phyloP scores from a whole-genome alignment of 768 basidiomycete species.

The Suillus subaureus region DNA sequence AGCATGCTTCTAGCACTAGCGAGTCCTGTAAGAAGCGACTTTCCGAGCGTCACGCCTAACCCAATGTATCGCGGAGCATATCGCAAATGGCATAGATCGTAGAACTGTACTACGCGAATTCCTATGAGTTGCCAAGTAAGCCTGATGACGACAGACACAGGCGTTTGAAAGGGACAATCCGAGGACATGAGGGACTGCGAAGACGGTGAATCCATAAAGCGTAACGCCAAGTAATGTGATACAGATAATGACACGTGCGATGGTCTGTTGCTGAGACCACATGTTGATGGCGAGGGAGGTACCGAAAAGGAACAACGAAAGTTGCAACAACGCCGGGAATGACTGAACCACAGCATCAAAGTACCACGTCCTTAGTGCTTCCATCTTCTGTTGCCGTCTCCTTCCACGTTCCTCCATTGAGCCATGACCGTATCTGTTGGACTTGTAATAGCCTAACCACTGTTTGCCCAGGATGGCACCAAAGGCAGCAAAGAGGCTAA shows the following conservation, averaged over 20 bases:
- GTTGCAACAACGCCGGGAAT: constrained; percentile 17
- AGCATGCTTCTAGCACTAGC: constrained; percentile 2
- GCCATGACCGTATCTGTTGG: constrained; percentile 8
- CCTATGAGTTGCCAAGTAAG: not conserved
- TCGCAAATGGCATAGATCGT: not conserved
- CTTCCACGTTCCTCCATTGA: constrained; percentile 16
- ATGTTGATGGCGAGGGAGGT: constrained; percentile 11
- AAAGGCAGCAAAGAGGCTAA: constrained; percentile 19
- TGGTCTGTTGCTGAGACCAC: constrained; percentile 6
- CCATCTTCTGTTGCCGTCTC: constrained; percentile 16
- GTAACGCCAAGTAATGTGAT: constrained; percentile 8
- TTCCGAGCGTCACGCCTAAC: not conserved
- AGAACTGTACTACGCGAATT: not conserved
- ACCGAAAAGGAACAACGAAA: constrained; percentile 19
- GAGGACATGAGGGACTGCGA: constrained; percentile 13
- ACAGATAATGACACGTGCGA: constrained; percentile 17
- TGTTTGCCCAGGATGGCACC: constrained; percentile 22
- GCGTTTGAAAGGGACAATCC: constrained; percentile 21
- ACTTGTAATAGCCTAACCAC: constrained; percentile 16
- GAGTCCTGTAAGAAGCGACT: not conserved
- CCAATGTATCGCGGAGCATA: not conserved
- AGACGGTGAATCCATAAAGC: constrained; percentile 17
- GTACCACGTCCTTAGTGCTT: constrained; percentile 18
- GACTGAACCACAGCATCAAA: constrained; percentile 16
- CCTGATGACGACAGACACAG: constrained; percentile 12